Evolutionary conservation across 1,139 yeast genomes (phyloP).

Genomic region (Spathaspora sp.): DNA sequence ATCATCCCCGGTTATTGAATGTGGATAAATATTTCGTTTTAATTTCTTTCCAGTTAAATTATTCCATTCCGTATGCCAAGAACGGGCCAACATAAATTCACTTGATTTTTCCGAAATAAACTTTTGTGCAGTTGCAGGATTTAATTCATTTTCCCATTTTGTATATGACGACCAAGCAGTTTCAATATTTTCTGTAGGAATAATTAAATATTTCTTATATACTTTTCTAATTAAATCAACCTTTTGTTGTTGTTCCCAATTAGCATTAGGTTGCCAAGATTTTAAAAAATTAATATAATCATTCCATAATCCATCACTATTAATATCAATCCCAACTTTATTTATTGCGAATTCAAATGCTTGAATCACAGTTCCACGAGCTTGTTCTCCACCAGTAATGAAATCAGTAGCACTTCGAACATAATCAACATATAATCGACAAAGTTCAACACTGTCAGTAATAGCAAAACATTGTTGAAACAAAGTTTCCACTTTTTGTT

Average conservation of each 20-base stretch:
- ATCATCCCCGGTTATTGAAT: slow-evolving; percentile 20
- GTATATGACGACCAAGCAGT: slow-evolving; percentile 79
- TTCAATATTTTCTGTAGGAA: slow-evolving; percentile 77
- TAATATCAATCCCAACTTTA: slow-evolving; percentile 76
- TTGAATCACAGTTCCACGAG: slow-evolving; percentile 70
- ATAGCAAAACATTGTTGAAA: slow-evolving; percentile 62
- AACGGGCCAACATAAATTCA: slow-evolving; percentile 87
- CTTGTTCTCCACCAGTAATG: slow-evolving; percentile 81
- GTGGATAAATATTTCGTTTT: slow-evolving; percentile 40
- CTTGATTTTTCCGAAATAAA: slow-evolving; percentile 81
- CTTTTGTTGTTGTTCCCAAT: slow-evolving; percentile 87
- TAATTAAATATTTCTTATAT: slow-evolving; percentile 64
- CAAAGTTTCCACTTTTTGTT: slow-evolving; percentile 61
- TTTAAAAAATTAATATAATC: slow-evolving; percentile 82
- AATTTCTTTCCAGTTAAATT: slow-evolving; percentile 48
- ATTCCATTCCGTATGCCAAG: slow-evolving; percentile 69
- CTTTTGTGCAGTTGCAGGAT: slow-evolving; percentile 78
- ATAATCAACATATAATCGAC: slow-evolving; percentile 74
- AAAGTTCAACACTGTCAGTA: slow-evolving; percentile 63
- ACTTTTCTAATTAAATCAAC: slow-evolving; percentile 74
- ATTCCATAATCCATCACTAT: slow-evolving; percentile 73
- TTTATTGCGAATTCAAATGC: slow-evolving; percentile 85
- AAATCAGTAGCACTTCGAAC: slow-evolving; percentile 79
- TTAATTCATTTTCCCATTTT: slow-evolving; percentile 77
- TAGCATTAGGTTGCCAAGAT: slow-evolving; percentile 73